Base-by-base conservation (phyloP, 176 grass and related monocot genomes). In the Tillandsia leiboldiana region DNA sequence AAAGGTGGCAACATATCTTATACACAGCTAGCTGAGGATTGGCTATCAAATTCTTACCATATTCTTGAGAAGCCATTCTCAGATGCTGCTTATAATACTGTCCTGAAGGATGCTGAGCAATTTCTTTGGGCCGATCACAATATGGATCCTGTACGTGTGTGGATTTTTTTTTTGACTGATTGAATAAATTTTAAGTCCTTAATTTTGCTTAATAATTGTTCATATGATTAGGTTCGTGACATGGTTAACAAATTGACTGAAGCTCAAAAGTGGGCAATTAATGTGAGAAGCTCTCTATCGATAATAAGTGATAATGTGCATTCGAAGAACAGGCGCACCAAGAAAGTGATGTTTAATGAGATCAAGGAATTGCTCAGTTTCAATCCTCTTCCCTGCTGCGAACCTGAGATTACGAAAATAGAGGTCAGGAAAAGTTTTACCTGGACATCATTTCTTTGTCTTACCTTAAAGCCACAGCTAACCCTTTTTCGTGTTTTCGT, bases 41-140 rank as follows among this genome's bases (percentile, higher is more conserved):
- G 92, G 92, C 56, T 88, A 74, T 88, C 80, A 58, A 81, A 82
- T 67, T 82, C 78, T 10, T 80, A 77, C 65, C 74, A 71, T 27
- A 96, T 96, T 81, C 83, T 96, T 26, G 81, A 83, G 83, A 76
- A 73, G 71, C 85, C 86, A 64, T 91, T 91, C 65, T 51, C 77
- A 48, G 63, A 91, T 59, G 75, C 75, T 63, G 57, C 79, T 75
- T 91, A 87, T 77, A 18, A 69, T 73, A 80, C 69, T 77, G 85
- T 83, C 79, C 82, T 96, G 51, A 75, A 86, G 63, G 70, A 88
- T 67, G 85, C 80, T 62, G 83, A 91, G 50, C 92, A 96, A 53
- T 96, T 96, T 82, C 83, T 96, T 82, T 96, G 92, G 92, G 86
- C 82, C 52, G 83, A 78, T 66, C 88, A 91, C 83, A 73, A 70